Evolutionary conservation across 495 filamentous ascomycete genomes (phyloP).

Genomic region (Penicillium macrosclerotiorum): DNA sequence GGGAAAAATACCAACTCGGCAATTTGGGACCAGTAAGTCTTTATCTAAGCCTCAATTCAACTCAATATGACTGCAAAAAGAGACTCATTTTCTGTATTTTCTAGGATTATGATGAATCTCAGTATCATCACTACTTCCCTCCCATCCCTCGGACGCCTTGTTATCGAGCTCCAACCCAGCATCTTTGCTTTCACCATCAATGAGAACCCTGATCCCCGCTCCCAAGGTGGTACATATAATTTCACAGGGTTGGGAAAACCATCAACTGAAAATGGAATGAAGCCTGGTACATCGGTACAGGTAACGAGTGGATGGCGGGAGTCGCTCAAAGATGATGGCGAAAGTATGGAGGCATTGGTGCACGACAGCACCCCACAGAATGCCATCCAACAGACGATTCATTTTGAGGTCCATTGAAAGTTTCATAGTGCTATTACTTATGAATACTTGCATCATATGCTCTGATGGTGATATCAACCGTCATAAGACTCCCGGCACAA

Average conservation of each 20-base stretch:
- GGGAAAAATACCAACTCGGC: slow-evolving; percentile 20
- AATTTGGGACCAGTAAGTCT: slow-evolving; percentile 28
- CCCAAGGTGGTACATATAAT: slow-evolving; percentile 13
- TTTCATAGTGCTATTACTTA: no score
- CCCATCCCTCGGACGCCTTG: slow-evolving; percentile 29
- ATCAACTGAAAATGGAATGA: slow-evolving; percentile 1
- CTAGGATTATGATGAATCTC: slow-evolving; percentile 26
- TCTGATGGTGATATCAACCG: no score
- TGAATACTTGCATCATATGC: no score
- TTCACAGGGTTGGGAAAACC: slow-evolving; percentile 15
- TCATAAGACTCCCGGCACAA: no score
- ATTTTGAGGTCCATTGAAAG: slow-evolving; percentile 21
- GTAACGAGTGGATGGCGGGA: slow-evolving; percentile 19
- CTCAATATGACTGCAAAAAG: background rate
- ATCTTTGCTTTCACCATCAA: slow-evolving; percentile 27
- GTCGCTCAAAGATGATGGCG: slow-evolving; percentile 15
- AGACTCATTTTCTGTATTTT: background rate
- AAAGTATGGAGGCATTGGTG: slow-evolving; percentile 24
- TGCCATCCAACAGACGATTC: slow-evolving; percentile 22
- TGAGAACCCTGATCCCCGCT: slow-evolving; percentile 11
- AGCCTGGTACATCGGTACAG: slow-evolving; percentile 7
- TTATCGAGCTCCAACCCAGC: slow-evolving; percentile 27
- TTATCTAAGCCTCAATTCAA: background rate
- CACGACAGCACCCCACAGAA: slow-evolving; percentile 7
- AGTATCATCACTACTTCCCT: slow-evolving; percentile 29